Conservation (phyloP, 768 basidiomycete species). For the Lactifluus pinguis region DNA sequence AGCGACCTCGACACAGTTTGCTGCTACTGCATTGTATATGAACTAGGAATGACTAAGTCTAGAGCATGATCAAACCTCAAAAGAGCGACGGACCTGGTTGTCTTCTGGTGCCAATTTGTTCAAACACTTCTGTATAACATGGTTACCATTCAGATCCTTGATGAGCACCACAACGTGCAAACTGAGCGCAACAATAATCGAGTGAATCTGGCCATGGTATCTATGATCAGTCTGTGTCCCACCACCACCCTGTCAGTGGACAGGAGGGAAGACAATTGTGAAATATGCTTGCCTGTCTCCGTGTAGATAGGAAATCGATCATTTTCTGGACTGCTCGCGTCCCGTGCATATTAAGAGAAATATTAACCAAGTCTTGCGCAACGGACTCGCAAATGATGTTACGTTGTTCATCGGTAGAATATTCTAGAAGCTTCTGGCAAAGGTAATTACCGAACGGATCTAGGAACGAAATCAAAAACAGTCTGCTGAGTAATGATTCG, state of each 20-base stretch:
- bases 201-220: slow-evolving; percentile 88
- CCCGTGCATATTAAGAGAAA: slow-evolving; percentile 99
- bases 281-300: slow-evolving; percentile 69
- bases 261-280: slow-evolving; percentile 29
- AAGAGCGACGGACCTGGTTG: slow-evolving; percentile 62
- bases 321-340: slow-evolving; percentile 99
- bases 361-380: slow-evolving; percentile 93
- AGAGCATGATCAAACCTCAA: neutral
- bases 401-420: slow-evolving; percentile 94
- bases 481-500: neutral
- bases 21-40: slow-evolving; percentile 98
- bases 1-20: slow-evolving; percentile 98
- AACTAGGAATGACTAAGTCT: slow-evolving; percentile 42
- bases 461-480: slow-evolving; percentile 22
- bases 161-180: slow-evolving; percentile 97
- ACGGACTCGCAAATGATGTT: slow-evolving; percentile 97
- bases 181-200: slow-evolving; percentile 93
- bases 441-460: slow-evolving; percentile 99
- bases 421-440: slow-evolving; percentile 96
- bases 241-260: slow-evolving; percentile 39
- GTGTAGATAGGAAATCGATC: slow-evolving; percentile 97
- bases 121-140: slow-evolving; percentile 98
- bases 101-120: slow-evolving; percentile 98
- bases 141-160: slow-evolving; percentile 96
- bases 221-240: slow-evolving; percentile 64